Conservation (phyloP, 306 rosid genomes). For the Neltuma alba region DNA sequence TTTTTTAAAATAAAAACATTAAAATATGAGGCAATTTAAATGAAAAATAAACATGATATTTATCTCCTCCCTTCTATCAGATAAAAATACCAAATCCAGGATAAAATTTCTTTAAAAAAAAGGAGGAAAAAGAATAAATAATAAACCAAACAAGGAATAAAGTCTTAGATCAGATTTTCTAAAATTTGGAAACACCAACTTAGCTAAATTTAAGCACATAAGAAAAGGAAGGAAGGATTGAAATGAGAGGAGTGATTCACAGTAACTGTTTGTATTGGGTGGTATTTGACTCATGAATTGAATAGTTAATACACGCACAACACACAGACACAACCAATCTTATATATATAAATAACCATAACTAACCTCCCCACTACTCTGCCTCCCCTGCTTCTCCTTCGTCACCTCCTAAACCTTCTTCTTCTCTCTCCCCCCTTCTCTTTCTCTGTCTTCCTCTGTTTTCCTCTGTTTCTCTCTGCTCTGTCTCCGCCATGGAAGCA, state of each 20-base stretch:
- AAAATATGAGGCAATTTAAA: too few relatives aligned
- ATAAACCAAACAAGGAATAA: neutral
- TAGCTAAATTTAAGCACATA: constrained; percentile 2
- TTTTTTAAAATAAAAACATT: neutral
- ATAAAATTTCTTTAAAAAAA: too few relatives aligned
- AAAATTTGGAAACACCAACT: neutral
- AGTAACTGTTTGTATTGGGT: constrained; percentile 2
- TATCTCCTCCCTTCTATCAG: neutral
- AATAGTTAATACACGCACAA: neutral
- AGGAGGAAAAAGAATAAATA: neutral
- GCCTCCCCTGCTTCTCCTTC: constrained; percentile 9
- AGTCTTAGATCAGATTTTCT: neutral
- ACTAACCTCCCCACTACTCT: neutral
- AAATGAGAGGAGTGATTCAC: constrained; percentile 20
- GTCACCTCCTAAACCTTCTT: neutral
- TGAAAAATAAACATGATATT: neutral
- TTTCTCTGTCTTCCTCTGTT: neutral
- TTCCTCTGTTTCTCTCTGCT: constrained; percentile 15
- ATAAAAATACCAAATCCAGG: neutral
- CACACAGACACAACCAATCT: neutral
- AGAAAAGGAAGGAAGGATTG: too few relatives aligned
- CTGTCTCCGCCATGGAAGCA: constrained; percentile 7
- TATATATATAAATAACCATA: neutral
- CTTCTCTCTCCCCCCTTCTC: neutral
- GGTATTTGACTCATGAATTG: neutral